These are phyloP conservation scores for Thelonectria rubi DNA, from an alignment of 2,329 filamentous ascomycete species.

Conservation along the genomic window DNA sequence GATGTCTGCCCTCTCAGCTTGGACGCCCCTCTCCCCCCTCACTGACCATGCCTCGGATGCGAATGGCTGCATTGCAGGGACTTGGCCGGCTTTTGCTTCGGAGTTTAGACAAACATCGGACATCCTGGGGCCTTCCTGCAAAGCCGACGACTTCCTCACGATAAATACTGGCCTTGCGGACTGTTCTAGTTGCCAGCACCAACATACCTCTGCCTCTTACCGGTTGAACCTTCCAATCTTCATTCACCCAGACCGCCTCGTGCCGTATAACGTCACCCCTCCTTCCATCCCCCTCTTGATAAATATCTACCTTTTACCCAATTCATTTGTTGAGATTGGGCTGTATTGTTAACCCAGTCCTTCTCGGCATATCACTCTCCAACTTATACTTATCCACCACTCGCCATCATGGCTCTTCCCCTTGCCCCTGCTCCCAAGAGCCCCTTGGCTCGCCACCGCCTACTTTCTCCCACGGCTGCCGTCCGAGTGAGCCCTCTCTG, in stretches of 20 bases:
- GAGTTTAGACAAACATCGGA: constrained; percentile 24
- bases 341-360: neutral
- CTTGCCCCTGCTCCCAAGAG: constrained; percentile 63
- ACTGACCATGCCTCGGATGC: neutral
- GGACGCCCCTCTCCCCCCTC: neutral
- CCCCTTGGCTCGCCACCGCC: constrained; percentile 69
- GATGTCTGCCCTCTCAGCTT: neutral
- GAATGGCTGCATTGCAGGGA: neutral
- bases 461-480: constrained; percentile 71
- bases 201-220: neutral
- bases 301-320: neutral
- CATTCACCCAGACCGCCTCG: neutral
- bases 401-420: constrained; percentile 42
- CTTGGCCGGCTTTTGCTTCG: constrained; percentile 19
- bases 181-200: neutral
- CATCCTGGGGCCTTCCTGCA: neutral
- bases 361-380: neutral
- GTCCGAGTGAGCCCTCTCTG: constrained; percentile 74
- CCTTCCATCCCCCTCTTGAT: neutral
- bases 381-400: neutral
- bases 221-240: constrained; percentile 19
- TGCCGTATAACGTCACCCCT: neutral
- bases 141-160: neutral
- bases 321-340: neutral
- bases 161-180: constrained; percentile 15